Base-by-base conservation (phyloP, 192 early-diverging fungal species). In the Pilaira anomala region DNA sequence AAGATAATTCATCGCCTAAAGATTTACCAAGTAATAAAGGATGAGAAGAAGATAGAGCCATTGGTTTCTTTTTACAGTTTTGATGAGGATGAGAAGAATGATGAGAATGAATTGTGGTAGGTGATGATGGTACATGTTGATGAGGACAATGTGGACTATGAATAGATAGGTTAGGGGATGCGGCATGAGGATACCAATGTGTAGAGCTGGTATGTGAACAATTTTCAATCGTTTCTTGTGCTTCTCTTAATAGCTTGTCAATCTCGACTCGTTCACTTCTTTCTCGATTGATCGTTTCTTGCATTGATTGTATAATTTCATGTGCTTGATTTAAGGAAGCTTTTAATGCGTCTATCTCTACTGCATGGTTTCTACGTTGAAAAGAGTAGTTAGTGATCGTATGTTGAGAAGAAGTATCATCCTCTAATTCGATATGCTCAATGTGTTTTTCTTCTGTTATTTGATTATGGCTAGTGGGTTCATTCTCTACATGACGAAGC, bases 221-320 rank as follows among this genome's bases (percentile, higher is more conserved):
- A 29, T 2, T 36, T 28, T 55, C 53, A 55, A 55, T 55, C 9
- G 53, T 55, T 18, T 55, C 53, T 30, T 55, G 53, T 3, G 53
- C 53, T 11, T 55, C 53, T 30, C 29, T 33, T n/a, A 55, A 55
- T 33, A 55, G 26, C 7, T 55, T 16, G 12, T 55, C 18, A 14
- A 36, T 30, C 19, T 55, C 53, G 11, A 2, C 2, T 30, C 19
- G 28, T 12, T 55, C n/a, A 2, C 7, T 3, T 3, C 1, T 18
- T 18, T 36, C 29, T 16, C 19, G 7, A 26, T 55, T n/a, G 6
- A 55, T 18, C 19, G 18, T 7, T 8, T 55, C 18, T 55, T 55
- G 29, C 7, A 55, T n/a, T 6, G 11, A 2, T 55, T 4, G 7
- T 14, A 55, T 55, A 9, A 36, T 8, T 0, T 19, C 0, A 14